Conservation (phyloP, 2,329 filamentous ascomycete species). For the Ilyonectria sp. region DNA sequence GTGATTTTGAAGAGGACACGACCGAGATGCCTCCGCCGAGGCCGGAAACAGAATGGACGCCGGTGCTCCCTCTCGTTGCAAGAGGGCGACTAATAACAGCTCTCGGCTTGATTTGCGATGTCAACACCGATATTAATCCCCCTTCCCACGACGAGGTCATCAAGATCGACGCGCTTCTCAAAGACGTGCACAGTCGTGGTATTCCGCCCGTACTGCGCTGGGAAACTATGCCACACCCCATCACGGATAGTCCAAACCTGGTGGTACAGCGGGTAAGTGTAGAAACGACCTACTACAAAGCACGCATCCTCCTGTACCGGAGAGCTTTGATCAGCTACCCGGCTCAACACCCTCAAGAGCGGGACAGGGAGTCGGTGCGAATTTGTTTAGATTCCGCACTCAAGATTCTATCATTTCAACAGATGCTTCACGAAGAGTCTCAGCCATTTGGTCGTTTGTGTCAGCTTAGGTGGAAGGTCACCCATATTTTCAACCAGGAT, state of each 20-base stretch:
- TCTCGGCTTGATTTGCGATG: slow-evolving; percentile 30
- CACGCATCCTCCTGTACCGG: slow-evolving; percentile 32
- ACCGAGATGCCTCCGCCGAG: slow-evolving; percentile 27
- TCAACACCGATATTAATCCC: slow-evolving; percentile 28
- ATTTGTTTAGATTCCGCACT: slow-evolving; percentile 34
- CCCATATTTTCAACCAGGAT: slow-evolving; percentile 33
- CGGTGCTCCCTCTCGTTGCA: slow-evolving; percentile 26
- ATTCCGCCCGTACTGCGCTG: slow-evolving; percentile 29
- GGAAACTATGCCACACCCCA: slow-evolving; percentile 26
- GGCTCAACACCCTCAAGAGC: slow-evolving; percentile 24
- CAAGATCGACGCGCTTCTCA: slow-evolving; percentile 27
- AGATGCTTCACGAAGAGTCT: slow-evolving; percentile 36
- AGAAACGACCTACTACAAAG: slow-evolving; percentile 30
- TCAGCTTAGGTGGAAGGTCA: slow-evolving; percentile 32
- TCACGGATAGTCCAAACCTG: slow-evolving; percentile 35
- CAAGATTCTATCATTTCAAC: slow-evolving; percentile 33
- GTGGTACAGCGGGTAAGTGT: slow-evolving; percentile 33
- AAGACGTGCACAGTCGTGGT: slow-evolving; percentile 29
- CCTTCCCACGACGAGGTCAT: slow-evolving; percentile 27
- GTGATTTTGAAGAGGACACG: slow-evolving; percentile 31
- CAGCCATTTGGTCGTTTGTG: slow-evolving; percentile 34
- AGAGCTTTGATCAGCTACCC: slow-evolving; percentile 29
- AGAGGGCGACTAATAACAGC: slow-evolving; percentile 27
- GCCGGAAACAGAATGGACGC: slow-evolving; percentile 35
- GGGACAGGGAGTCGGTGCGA: slow-evolving; percentile 21